Base-by-base conservation (phyloP, 1,284 basidiomycete genomes). In the Schizopora paradoxa region DNA sequence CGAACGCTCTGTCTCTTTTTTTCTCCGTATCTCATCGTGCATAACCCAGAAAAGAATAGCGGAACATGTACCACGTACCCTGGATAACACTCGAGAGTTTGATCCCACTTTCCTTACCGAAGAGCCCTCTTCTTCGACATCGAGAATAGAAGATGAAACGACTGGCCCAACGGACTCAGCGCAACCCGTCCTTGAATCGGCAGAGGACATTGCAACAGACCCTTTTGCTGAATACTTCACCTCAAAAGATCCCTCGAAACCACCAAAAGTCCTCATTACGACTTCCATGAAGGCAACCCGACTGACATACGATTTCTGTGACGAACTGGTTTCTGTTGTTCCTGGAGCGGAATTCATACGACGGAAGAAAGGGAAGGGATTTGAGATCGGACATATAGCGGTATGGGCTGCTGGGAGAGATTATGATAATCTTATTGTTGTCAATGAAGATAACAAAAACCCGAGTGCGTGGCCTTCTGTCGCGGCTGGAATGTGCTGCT, bases 321-420 rank as follows among this genome's bases (percentile, higher is more conserved):
- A 93, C 53, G 95, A 99, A 63, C 67, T 99, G 7, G 85, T 90
- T 23, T 86, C 84, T 5, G 73, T 99, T 29, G 91, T 99, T 58
- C 95, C 96, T 22, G 96, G 96, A 4, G 91, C 91, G 1, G 91
- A 99, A 61, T 92, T 96, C 60, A 84, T 94, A 40, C 79, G 86
- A 49, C 72, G 96, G 47, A 88, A 90, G 58, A 93, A 91, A 62
- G 91, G 92, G 1, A 88, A 91, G 54, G 91, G 92, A 1, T 98
- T 91, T 57, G 94, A 97, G 67, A 73, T 99, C 52, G 93, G 93
- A 1, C 77, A 86, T 55, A 92, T 99, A 55, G 91, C 94, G 28
- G 80, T 86, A 1, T 99, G 96, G 96, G 92, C 93, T 16, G 84
- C 87, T 3, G 86, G 83, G 40, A 70, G 96, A 56, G 85, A 84